Conservation (phyloP, 1,139 yeast genomes). For the Taphrina populina region DNA sequence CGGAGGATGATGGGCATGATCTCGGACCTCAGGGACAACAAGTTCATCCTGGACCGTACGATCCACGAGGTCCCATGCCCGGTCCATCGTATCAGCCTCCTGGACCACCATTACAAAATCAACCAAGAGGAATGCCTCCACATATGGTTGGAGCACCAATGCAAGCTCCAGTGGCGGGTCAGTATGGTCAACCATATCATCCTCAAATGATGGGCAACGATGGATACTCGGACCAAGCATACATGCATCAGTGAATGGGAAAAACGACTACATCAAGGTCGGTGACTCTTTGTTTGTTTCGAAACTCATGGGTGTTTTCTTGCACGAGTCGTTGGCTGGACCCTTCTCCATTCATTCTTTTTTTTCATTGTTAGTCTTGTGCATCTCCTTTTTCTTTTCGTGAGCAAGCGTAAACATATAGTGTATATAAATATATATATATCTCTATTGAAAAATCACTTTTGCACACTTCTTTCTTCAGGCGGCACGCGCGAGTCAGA, state of each 20-base stretch:
- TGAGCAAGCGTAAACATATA: neutral
- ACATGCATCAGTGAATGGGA: conserved; percentile 14
- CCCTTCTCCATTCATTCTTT: neutral
- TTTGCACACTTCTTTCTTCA: neutral
- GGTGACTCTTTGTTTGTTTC: neutral
- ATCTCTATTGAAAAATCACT: neutral
- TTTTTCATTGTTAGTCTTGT: neutral
- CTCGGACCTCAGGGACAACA: conserved; percentile 34
- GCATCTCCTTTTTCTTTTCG: neutral
- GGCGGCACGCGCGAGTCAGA: conserved; percentile 9
- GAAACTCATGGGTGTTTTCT: neutral
- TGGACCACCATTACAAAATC: conserved; percentile 11
- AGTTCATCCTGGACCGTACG: conserved; percentile 19
- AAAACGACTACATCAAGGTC: too few species aligned
- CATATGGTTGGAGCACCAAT: conserved; percentile 22
- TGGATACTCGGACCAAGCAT: conserved; percentile 9
- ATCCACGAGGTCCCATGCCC: conserved; percentile 30
- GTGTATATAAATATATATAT: too few species aligned
- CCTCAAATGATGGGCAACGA: conserved; percentile 28
- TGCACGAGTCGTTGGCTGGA: too few species aligned
- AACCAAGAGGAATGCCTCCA: conserved; percentile 30
- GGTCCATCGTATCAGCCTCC: conserved; percentile 23
- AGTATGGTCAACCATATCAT: conserved; percentile 27
- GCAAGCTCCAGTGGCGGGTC: conserved; percentile 14
- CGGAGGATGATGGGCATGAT: conserved; percentile 38